Percentiles rank a stretch among this genome's conserved stretches.
Conservation (phyloP, 192 early-diverging fungal genomes). For the Glomus cerebriforme region DNA sequence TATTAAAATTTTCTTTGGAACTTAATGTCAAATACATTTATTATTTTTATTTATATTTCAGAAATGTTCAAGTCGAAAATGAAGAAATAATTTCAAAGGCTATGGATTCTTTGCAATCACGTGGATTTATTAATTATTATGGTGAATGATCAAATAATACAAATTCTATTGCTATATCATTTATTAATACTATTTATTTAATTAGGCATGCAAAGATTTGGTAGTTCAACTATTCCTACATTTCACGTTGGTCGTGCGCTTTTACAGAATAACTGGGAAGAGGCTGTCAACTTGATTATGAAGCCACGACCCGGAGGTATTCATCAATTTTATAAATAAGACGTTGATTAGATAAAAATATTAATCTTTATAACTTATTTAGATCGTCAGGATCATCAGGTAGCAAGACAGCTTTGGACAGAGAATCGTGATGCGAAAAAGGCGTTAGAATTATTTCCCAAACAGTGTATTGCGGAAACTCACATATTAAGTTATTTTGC, state of each 20-base stretch:
- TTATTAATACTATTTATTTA: not conserved
- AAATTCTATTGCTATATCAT: not conserved
- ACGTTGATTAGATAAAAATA: not conserved
- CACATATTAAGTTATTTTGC: constrained; percentile 63
- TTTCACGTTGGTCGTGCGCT: constrained; percentile 79
- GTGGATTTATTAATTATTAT: constrained; percentile 97
- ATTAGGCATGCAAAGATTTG: constrained; percentile 89
- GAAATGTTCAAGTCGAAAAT: constrained; percentile 54
- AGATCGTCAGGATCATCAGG: constrained; percentile 65
- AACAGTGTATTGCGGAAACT: constrained; percentile 68
- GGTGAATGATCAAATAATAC: constrained; percentile 44
- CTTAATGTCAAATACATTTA: too few relatives aligned
- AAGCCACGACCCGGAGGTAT: constrained; percentile 73
- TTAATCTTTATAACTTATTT: not conserved
- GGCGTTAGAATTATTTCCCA: constrained; percentile 69
- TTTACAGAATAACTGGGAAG: constrained; percentile 70
- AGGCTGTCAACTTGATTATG: constrained; percentile 80
- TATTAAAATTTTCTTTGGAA: not conserved
- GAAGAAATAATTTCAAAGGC: constrained; percentile 53
- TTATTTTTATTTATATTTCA: constrained; percentile 6
- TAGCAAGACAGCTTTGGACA: constrained; percentile 73
- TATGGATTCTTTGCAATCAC: constrained; percentile 63
- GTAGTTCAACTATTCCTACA: constrained; percentile 78
- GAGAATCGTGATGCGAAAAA: constrained; percentile 59
- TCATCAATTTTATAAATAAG: not conserved